Conservation (phyloP, 108 stramenopile genomes). For the Aurantiochytrium sp. region DNA sequence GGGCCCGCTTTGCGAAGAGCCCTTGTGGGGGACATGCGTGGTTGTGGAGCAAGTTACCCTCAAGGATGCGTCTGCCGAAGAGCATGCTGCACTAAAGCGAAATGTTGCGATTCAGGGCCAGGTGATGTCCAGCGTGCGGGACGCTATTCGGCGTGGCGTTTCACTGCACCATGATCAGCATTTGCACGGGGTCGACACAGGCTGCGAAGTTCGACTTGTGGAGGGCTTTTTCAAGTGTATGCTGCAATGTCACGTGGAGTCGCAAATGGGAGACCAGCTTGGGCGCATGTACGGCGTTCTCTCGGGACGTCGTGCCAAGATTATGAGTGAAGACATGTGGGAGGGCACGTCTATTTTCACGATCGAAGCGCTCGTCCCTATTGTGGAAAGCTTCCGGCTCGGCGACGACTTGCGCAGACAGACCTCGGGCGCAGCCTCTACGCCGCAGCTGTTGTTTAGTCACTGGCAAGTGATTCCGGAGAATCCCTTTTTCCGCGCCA, state of each 20-base stretch:
- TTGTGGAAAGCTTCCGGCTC: constrained; percentile 45
- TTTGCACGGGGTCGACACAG: background rate
- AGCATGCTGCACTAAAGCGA: background rate
- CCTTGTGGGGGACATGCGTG: constrained; percentile 25
- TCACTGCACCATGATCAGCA: background rate
- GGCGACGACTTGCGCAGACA: constrained; percentile 43
- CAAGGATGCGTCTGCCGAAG: background rate
- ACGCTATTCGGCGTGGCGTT: background rate
- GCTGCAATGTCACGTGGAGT: constrained; percentile 38
- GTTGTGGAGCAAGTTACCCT: constrained; percentile 11
- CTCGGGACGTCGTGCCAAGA: constrained; percentile 20
- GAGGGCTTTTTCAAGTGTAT: constrained; percentile 44
- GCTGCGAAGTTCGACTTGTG: constrained; percentile 33
- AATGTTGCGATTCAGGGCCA: background rate
- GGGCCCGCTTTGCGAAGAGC: constrained; percentile 39
- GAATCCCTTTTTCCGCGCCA: constrained; percentile 53
- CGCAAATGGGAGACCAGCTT: constrained; percentile 29
- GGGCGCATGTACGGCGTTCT: constrained; percentile 54
- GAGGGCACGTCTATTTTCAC: constrained; percentile 50
- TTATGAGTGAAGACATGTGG: constrained; percentile 40
- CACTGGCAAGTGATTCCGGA: constrained; percentile 49
- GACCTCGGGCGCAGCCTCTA: constrained; percentile 49
- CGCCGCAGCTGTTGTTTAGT: constrained; percentile 48
- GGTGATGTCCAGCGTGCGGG: constrained; percentile 1
- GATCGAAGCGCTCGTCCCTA: constrained; percentile 36